Percentiles rank a stretch among this genome's conserved stretches.
These are phyloP conservation scores for Cadophora luteo-olivacea DNA, from an alignment of 2,329 filamentous ascomycete species.

Conservation along the genomic window DNA sequence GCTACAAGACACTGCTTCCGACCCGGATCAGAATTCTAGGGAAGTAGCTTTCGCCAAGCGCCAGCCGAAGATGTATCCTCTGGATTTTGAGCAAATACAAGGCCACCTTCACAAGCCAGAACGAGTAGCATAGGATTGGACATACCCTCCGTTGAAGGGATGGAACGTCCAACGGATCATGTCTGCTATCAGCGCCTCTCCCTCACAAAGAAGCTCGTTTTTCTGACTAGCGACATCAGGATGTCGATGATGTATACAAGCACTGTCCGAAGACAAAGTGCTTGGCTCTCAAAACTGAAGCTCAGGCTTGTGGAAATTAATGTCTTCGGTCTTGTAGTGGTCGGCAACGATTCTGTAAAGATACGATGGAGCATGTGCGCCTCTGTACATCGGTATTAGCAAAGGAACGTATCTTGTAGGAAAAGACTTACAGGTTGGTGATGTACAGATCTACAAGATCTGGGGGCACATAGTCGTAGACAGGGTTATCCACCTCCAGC, in stretches of 20 bases:
- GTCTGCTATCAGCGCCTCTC: background rate
- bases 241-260: background rate
- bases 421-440: conserved; percentile 73
- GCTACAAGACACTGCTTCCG: background rate
- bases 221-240: background rate
- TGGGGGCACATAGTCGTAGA: conserved; percentile 82
- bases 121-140: background rate
- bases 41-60: background rate
- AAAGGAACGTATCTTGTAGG: background rate
- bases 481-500: conserved; percentile 77
- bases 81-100: background rate
- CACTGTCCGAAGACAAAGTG: background rate
- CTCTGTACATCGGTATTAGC: conserved; percentile 50
- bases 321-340: conserved; percentile 77
- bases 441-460: conserved; percentile 82
- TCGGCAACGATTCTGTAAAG: conserved; percentile 76
- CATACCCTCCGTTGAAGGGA: conserved; percentile 8
- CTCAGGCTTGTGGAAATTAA: conserved; percentile 59
- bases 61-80: background rate
- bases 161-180: background rate
- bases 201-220: background rate
- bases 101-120: too few species aligned
- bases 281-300: conserved; percentile 37
- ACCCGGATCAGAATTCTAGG: background rate
- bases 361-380: conserved; percentile 73